Evolutionary conservation across 352 stramenopile genomes (phyloP).

Genomic region (Phytophthora ohioensis): DNA sequence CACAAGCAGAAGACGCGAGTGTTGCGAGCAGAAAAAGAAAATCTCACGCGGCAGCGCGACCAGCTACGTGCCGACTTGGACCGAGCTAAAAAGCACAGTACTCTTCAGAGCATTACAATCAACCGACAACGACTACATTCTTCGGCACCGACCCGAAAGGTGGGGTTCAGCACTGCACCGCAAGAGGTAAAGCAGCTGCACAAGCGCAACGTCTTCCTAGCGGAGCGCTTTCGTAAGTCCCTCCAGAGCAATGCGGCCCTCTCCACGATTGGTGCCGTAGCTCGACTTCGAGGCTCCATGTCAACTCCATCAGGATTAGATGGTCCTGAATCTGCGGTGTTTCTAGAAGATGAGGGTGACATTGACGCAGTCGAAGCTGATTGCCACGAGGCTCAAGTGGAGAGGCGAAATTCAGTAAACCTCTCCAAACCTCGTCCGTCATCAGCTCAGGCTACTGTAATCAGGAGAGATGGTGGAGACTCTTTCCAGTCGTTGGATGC

Average conservation of each 20-base stretch:
- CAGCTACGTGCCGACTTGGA: constrained; percentile 59
- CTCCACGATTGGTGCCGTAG: constrained; percentile 28
- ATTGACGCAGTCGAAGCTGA: background rate
- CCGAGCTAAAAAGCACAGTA: constrained; percentile 34
- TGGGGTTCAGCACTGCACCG: constrained; percentile 15
- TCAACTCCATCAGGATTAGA: constrained; percentile 17
- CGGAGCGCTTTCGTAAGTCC: constrained; percentile 63
- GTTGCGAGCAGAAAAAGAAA: constrained; percentile 53
- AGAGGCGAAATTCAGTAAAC: constrained; percentile 13
- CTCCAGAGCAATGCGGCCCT: constrained; percentile 28
- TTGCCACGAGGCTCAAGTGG: background rate
- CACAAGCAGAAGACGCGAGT: constrained; percentile 78
- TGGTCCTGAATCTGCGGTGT: background rate
- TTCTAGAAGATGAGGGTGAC: constrained; percentile 8
- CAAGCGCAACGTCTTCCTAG: constrained; percentile 66
- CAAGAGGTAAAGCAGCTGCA: constrained; percentile 63
- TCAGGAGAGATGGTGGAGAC: constrained; percentile 1
- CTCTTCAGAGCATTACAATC: constrained; percentile 31
- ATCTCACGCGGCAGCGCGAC: constrained; percentile 59
- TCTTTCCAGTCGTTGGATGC: constrained; percentile 46
- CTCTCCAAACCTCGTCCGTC: constrained; percentile 17
- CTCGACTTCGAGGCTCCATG: constrained; percentile 27
- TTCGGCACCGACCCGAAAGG: constrained; percentile 15
- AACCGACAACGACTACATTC: constrained; percentile 20
- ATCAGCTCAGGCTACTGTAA: constrained; percentile 22